Base-by-base conservation (phyloP, 257 asterid genomes). In the Forsythia suspensa region DNA sequence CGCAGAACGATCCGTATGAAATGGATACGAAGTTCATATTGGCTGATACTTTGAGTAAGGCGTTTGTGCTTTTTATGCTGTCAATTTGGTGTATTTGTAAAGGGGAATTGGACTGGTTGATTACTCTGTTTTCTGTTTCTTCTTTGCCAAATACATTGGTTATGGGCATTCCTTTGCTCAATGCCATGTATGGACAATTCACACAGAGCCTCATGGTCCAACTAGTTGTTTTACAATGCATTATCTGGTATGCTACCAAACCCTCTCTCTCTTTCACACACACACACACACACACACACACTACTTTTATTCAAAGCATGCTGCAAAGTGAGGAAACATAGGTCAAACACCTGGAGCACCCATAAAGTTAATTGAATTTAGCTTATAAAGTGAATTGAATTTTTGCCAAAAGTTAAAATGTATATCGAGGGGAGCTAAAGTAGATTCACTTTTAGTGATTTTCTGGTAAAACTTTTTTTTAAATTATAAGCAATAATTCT, bases 91-190 rank as follows among this genome's bases (percentile, higher is more conserved):
- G 90, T 63, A 8, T 80, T 20, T 81, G 82, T 7, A 83, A 41
- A 51, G 87, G 86, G 42, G 79, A 80, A 6, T 21, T 91, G 79
- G 93, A 89, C 7, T 92, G 97, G 96, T 77, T 91, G 15, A 92
- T 92, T 57, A 92, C 94, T 10, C 79, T 91, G 12, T 89, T 92
- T 74, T 91, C 97, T 0, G 82, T 92, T n/a, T 82, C 97, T 11
- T 88, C 97, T 84, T 80, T 92, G 79, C 97, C 97, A 4, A 92
- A 92, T 76, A 92, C 94, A 21, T 70, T 92, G 67, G 92, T 89
- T 7, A 87, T 92, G 92, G 97, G 97, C 5, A 92, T 92, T 21
- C 97, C 97, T 20, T 66, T 91, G 82, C 93, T 92, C 70, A 82
- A 82, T 3, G 92, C 97, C 34, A 92, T 92, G 97, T 92, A 91